Percentiles rank a stretch among this genome's conserved stretches.
Conservation (phyloP, 805 yeast species). For the Pichia nanzhaoensis region DNA sequence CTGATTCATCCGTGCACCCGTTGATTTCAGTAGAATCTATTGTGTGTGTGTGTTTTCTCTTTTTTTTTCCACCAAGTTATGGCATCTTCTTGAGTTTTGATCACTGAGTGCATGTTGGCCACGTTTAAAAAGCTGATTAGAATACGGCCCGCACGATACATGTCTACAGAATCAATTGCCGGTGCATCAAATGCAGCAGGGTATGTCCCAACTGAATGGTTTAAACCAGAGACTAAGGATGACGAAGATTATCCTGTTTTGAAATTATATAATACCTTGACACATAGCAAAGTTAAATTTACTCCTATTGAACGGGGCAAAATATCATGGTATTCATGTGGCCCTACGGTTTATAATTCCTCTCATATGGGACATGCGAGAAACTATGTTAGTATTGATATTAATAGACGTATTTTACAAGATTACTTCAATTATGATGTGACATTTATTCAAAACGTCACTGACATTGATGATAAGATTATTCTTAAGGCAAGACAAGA, state of each 20-base stretch:
- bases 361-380: conserved; percentile 99
- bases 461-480: conserved; percentile 98
- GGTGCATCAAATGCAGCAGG: not conserved
- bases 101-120: too few species aligned
- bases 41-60: too few species aligned
- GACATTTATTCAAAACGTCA: conserved; percentile 88
- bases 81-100: too few species aligned
- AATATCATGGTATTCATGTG: conserved; percentile 95
- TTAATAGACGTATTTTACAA: conserved; percentile 80
- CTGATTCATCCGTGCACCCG: too few species aligned
- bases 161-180: conserved; percentile 1
- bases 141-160: not conserved
- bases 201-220: conserved; percentile 26
- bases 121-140: too few species aligned
- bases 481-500: conserved; percentile 91
- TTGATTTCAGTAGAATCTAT: too few species aligned
- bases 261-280: conserved; percentile 74
- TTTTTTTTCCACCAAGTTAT: too few species aligned
- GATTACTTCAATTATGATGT: conserved; percentile 90
- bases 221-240: conserved; percentile 20
- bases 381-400: conserved; percentile 91
- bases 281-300: conserved; percentile 73
- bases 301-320: conserved; percentile 57
- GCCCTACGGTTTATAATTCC: conserved; percentile 95
- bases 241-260: conserved; percentile 34